Percentiles rank a stretch among this genome's conserved stretches.
phyloP scores from a whole-genome alignment of 2,329 filamentous ascomycete species.

The Colletotrichum melonis region DNA sequence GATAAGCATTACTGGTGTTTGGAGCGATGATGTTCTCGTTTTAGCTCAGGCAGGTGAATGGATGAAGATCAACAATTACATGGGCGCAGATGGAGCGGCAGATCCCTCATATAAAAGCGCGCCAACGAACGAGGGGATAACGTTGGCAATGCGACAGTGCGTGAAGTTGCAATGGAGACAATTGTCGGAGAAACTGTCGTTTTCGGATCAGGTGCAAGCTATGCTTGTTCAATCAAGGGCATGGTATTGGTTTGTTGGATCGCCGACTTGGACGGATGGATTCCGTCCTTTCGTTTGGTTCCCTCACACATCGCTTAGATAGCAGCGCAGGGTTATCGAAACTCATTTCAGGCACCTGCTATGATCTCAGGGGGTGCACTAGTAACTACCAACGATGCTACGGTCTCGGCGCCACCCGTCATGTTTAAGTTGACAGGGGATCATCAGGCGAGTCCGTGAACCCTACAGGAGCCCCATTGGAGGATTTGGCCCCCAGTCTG shows the following conservation, averaged over 20 bases:
- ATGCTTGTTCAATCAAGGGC: not conserved
- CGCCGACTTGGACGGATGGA: not conserved
- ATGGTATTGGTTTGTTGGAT: not conserved
- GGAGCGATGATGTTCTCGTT: not conserved
- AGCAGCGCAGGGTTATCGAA: not conserved
- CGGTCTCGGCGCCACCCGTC: not conserved
- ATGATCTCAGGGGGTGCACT: not conserved
- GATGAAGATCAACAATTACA: not conserved
- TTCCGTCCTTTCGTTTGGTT: not conserved
- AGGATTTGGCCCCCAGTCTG: not conserved
- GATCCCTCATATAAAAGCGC: not conserved
- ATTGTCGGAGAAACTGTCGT: not conserved
- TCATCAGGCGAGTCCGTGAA: too few relatives aligned
- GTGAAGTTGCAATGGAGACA: not conserved
- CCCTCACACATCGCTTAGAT: not conserved
- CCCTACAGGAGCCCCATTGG: not conserved
- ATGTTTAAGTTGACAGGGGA: slow-evolving; percentile 1
- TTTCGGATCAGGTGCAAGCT: too few relatives aligned
- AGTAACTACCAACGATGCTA: too few relatives aligned
- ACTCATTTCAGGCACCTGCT: not conserved
- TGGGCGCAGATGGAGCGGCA: not conserved
- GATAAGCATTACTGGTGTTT: not conserved
- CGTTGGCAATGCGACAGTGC: not conserved
- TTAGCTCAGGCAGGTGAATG: not conserved
- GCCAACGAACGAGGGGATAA: not conserved